Percentiles rank a stretch among this genome's conserved stretches.
These are phyloP conservation scores for Tricholoma sp. DNA, from an alignment of 768 basidiomycete genomes.

Conservation along the genomic window DNA sequence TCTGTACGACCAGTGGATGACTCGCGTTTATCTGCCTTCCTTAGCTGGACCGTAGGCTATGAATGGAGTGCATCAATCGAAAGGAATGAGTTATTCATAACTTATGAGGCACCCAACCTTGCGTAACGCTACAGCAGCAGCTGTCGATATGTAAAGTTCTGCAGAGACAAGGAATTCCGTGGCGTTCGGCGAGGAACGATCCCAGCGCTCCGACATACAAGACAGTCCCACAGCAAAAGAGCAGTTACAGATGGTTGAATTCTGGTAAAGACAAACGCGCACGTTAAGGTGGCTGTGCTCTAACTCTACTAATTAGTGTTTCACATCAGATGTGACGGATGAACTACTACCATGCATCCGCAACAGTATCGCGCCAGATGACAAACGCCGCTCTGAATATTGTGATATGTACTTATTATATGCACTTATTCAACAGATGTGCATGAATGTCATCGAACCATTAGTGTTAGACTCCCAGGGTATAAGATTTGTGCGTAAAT, in stretches of 20 bases:
- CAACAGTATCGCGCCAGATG: no score
- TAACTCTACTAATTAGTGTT: background rate
- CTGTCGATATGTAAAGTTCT: conserved; percentile 57
- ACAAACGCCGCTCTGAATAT: background rate
- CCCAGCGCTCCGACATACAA: conserved; percentile 30
- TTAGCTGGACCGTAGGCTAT: conserved; percentile 43
- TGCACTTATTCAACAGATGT: background rate
- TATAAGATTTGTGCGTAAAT: conserved; percentile 30
- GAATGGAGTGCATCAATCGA: conserved; percentile 5
- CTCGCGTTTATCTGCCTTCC: conserved; percentile 53
- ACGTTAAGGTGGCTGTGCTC: background rate
- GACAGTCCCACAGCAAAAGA: background rate
- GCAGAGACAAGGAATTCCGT: conserved; percentile 57
- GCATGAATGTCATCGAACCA: conserved; percentile 18
- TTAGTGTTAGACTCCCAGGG: conserved; percentile 31
- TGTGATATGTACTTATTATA: background rate
- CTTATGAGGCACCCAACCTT: conserved; percentile 42
- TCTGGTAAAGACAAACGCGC: background rate
- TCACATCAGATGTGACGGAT: background rate
- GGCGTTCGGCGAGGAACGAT: conserved; percentile 14
- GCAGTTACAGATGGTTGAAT: background rate
- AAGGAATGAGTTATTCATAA: background rate
- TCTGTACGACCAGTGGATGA: conserved; percentile 26
- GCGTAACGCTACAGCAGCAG: conserved; percentile 44
- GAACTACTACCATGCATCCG: no score